phyloP scores from a whole-genome alignment of 2,329 filamentous ascomycete species.

The Alternaria burnsii region DNA sequence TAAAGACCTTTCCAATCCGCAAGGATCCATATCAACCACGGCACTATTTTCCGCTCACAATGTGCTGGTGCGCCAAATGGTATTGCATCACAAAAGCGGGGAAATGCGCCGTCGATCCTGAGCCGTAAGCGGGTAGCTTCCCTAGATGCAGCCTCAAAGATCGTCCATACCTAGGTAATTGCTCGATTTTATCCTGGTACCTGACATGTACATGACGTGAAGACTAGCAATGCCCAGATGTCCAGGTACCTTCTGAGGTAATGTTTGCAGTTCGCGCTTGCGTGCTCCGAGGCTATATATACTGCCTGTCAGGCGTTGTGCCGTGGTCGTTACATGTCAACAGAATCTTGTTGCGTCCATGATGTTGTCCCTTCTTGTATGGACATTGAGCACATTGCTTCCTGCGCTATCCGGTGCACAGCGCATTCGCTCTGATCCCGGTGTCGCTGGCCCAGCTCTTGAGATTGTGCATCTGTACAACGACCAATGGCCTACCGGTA shows the following conservation, averaged over 20 bases:
- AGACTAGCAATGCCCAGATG: conserved; percentile 18
- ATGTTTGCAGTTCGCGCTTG: conserved; percentile 12
- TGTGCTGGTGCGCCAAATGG: conserved; percentile 1
- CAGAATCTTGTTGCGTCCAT: not conserved
- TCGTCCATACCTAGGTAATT: conserved; percentile 8
- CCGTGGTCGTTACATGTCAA: not conserved
- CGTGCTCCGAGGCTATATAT: conserved; percentile 12
- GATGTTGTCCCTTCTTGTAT: conserved; percentile 12
- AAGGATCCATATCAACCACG: not conserved
- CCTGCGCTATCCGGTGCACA: conserved; percentile 25
- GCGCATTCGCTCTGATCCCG: conserved; percentile 44
- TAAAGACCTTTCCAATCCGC: not conserved
- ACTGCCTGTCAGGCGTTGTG: not conserved
- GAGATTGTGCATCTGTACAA: conserved; percentile 62
- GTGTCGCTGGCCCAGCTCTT: conserved; percentile 53
- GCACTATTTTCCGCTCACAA: not conserved
- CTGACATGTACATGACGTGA: conserved; percentile 37
- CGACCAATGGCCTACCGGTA: conserved; percentile 59
- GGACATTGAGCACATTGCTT: conserved; percentile 21
- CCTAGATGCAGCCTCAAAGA: conserved; percentile 9
- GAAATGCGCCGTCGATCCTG: conserved; percentile 1
- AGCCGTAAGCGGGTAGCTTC: conserved; percentile 9
- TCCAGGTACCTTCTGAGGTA: conserved; percentile 17
- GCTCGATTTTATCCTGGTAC: conserved; percentile 16
- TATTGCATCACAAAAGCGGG: conserved; percentile 16